Percentiles rank a stretch among this genome's conserved stretches.
These are phyloP conservation scores for Daldinia caldariorum DNA, from an alignment of 495 filamentous ascomycete genomes.

Conservation along the genomic window DNA sequence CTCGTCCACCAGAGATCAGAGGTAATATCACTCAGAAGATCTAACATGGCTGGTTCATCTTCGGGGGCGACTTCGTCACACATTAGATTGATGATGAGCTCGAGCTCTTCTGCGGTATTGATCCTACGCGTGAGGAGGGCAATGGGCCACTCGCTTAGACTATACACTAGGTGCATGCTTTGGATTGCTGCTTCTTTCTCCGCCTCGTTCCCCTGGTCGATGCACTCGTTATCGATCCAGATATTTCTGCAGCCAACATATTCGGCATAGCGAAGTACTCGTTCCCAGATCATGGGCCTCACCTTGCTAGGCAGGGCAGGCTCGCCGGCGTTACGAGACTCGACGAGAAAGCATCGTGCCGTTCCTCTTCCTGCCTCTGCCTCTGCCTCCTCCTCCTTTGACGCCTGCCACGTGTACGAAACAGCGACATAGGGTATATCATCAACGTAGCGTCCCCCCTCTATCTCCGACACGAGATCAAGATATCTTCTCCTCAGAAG, in stretches of 20 bases:
- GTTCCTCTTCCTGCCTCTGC: slow-evolving; percentile 16
- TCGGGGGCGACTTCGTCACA: slow-evolving; percentile 30
- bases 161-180: slow-evolving; percentile 56
- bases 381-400: slow-evolving; percentile 32
- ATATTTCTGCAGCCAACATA: slow-evolving; percentile 44
- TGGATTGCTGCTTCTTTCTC: slow-evolving; percentile 52
- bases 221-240: slow-evolving; percentile 59
- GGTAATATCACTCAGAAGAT: slow-evolving; percentile 44
- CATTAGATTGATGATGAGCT: slow-evolving; percentile 40
- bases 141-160: slow-evolving; percentile 43
- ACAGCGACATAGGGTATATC: slow-evolving; percentile 40
- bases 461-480: slow-evolving; percentile 28
- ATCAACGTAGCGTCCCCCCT: neutral
- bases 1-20: slow-evolving; percentile 48
- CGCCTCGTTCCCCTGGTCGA: slow-evolving; percentile 49
- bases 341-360: slow-evolving; percentile 34
- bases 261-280: slow-evolving; percentile 42
- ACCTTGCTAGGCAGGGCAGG: slow-evolving; percentile 39
- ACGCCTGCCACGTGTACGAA: slow-evolving; percentile 47
- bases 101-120: slow-evolving; percentile 39
- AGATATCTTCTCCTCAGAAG: slow-evolving; percentile 40
- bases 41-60: slow-evolving; percentile 37
- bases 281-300: slow-evolving; percentile 40
- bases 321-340: slow-evolving; percentile 39
- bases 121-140: slow-evolving; percentile 47